Base-by-base conservation (phyloP, 306 rosid species). In the Prunus armeniaca region DNA sequence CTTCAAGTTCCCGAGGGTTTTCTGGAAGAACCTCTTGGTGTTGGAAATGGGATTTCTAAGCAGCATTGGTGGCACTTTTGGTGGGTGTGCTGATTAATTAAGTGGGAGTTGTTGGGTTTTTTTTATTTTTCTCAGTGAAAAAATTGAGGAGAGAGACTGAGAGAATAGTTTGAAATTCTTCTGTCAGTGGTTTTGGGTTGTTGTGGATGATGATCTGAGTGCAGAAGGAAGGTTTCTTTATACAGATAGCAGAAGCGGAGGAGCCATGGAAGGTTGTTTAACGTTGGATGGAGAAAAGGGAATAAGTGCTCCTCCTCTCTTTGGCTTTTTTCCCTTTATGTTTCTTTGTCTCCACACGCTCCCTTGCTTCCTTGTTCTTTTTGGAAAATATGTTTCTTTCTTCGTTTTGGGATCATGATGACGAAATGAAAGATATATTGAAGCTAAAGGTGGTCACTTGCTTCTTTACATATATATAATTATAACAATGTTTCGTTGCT, bases 21-120 rank as follows among this genome's bases (percentile, higher is more conserved):
- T 92, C 38, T 80, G 86, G 74, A 96, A 86, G 87, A 96, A 91
- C 84, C 82, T 89, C 86, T 84, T 92, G 79, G 99, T 89, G 80
- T 55, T 83, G 73, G 91, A 81, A 84, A 94, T 82, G 73, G 98
- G 77, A 69, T 71, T 81, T 82, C 90, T 84, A 28, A 96, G 84
- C 85, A 87, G 30, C 99, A 96, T 92, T 80, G 77, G 41, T 78
- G 76, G 64, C 7, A 50, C 20, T 10, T 19, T 11, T 60, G 65
- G 65, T 60, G 71, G 65, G n/a, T 60, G 71, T 22, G 15, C 14
- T 43, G 43, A 7, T 47, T 12, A n/a, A 54, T 43, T n/a, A 67
- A 51, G 78, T 50, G 70, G 78, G 64, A 75, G 76, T 65, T 45
- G 65, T 43, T 77, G 77, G 58, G 43, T 38, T 38, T 38, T 6